Evolutionary conservation across 257 asterid genomes (phyloP).

Genomic region (Euphrasia confusa): DNA sequence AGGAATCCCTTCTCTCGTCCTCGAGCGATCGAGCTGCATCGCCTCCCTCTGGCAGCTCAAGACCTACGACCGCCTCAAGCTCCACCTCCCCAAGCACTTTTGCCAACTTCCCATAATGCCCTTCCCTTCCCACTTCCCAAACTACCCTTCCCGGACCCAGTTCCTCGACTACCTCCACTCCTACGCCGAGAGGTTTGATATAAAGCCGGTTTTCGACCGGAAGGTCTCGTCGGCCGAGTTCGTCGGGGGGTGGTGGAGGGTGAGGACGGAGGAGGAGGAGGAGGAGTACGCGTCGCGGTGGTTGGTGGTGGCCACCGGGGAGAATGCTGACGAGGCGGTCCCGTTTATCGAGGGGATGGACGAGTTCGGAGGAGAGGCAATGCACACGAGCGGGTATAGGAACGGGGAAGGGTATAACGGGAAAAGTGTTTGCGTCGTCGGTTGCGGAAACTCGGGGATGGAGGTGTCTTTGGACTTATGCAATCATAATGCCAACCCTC

Average conservation of each 20-base stretch:
- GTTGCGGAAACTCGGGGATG: conserved; percentile 95
- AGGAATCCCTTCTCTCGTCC: conserved; percentile 50
- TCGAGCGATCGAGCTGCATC: conserved; percentile 65
- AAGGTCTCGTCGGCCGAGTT: conserved; percentile 42
- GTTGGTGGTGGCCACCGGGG: conserved; percentile 90
- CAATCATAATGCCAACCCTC: conserved; percentile 51
- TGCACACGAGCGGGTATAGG: conserved; percentile 61
- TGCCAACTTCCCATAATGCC: conserved; percentile 72
- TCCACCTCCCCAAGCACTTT: conserved; percentile 66
- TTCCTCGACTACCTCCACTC: conserved; percentile 52
- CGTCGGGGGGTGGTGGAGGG: conserved; percentile 49
- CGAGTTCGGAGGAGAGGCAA: conserved; percentile 41
- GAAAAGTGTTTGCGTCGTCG: conserved; percentile 67
- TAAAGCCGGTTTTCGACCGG: conserved; percentile 46
- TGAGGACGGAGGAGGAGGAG: conserved; percentile 29
- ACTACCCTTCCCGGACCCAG: conserved; percentile 49
- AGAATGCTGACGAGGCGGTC: conserved; percentile 75
- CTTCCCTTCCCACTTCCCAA: conserved; percentile 53
- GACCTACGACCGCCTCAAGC: conserved; percentile 66
- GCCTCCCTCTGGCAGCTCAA: conserved; percentile 78
- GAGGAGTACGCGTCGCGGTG: conserved; percentile 53
- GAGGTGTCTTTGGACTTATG: conserved; percentile 85
- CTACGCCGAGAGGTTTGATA: conserved; percentile 44
- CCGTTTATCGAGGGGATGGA: conserved; percentile 57
- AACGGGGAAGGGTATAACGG: conserved; percentile 55